Evolutionary conservation across 805 yeast species (phyloP), one percentile per base, ranked within the genome.

Genomic region (Tetrapisispora phaffii): DNA sequence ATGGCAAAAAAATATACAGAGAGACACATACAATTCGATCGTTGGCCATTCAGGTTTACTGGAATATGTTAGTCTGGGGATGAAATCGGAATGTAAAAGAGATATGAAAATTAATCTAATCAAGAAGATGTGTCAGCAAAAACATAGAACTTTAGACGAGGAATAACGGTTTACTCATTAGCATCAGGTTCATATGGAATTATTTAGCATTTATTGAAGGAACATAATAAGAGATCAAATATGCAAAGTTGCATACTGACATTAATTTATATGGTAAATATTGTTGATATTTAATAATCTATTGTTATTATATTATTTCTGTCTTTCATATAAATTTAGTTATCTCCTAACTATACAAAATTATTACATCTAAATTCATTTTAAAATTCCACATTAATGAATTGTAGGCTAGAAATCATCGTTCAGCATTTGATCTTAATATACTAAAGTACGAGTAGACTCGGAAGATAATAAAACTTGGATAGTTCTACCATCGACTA

Each of bases 1-100:
- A 59, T 89, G 90, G 77, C 55, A 80, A 48, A 62, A 73, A 6
- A 85, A 83, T 53, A 57, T 62, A 6, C 52, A 53, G 9, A 52
- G 54, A 39, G 68, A 63, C 45, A 57, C 63, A 4, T 60, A 59
- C 44, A 47, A 52, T 41, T 52, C 56, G 19, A 17, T 65, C 19
- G 54, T 52, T 19, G 56, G 57, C 7, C 66, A 63, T 46, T 54
- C 65, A 0, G 58, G 52, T 1, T 34, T 56, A 22, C 39, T 65
- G 13, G 67, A 63, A 40, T 65, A 65, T 34, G 47, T 58, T 10
- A 47, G 67, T 2, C 44, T 62, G 38, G 59, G 60, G 5, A 48
- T 45, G 29, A 53, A 51, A 13, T 42, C 47, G 15, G 32, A 40
- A 17, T 51, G 56, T 31, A 56, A 58, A 47, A 49, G 53, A 31